Conservation (phyloP, 164 flowering plant genomes). For the Magnolia sinica region DNA sequence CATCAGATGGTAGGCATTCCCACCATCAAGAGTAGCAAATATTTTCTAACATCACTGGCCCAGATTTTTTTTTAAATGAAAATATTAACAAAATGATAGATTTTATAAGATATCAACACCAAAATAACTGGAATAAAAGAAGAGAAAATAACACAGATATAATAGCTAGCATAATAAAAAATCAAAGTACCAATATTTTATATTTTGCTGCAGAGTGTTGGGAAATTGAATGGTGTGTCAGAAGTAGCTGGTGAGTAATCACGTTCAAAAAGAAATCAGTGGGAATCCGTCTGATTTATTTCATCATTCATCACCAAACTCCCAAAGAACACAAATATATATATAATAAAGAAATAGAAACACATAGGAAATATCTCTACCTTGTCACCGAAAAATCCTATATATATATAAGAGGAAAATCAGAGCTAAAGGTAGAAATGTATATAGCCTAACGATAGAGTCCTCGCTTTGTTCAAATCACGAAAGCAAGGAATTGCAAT, state of each 20-base stretch:
- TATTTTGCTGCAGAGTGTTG: neutral
- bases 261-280: constrained; percentile 26
- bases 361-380: constrained; percentile 8
- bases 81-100: neutral
- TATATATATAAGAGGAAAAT: constrained; percentile 7
- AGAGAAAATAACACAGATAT: neutral
- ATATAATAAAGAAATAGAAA: neutral
- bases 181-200: neutral
- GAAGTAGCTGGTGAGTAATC: constrained; percentile 34
- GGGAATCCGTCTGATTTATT: constrained; percentile 60
- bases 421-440: constrained; percentile 24
- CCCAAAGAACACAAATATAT: neutral
- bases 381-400: constrained; percentile 27
- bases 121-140: neutral
- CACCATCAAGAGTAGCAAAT: constrained; percentile 48
- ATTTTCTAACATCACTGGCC: constrained; percentile 28
- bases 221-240: constrained; percentile 17
- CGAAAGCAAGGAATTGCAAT: constrained; percentile 21
- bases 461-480: constrained; percentile 7
- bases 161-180: neutral
- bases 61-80: neutral
- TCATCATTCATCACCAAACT: constrained; percentile 35
- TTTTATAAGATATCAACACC: neutral
- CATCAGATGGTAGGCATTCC: constrained; percentile 26
- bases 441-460: constrained; percentile 24